Evolutionary conservation across 2,329 filamentous ascomycete genomes (phyloP).

Genomic region (Fusarium torreyae): DNA sequence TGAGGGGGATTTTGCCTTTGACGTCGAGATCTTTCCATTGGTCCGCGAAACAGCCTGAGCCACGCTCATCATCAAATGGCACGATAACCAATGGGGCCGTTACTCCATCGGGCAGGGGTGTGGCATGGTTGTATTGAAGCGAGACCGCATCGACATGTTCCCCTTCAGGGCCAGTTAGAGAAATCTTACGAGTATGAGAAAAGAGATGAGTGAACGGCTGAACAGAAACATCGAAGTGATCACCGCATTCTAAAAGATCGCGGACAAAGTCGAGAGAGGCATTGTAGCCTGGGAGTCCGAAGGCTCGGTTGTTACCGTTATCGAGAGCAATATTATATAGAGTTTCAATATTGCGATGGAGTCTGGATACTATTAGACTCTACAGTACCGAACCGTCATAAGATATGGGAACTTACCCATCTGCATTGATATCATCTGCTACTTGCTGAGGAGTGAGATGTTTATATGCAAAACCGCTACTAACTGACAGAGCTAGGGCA

Average conservation of each 20-base stretch:
- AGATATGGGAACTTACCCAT: constrained; percentile 12
- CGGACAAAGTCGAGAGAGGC: constrained; percentile 31
- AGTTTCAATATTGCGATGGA: constrained; percentile 4
- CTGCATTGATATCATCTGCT: constrained; percentile 18
- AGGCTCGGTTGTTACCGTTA: constrained; percentile 26
- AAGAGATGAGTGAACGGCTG: constrained; percentile 34
- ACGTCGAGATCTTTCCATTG: constrained; percentile 59
- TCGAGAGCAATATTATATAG: constrained; percentile 27
- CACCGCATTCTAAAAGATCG: not conserved
- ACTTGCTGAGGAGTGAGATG: constrained; percentile 23
- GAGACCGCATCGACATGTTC: constrained; percentile 44
- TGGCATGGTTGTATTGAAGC: constrained; percentile 60
- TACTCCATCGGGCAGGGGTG: constrained; percentile 51
- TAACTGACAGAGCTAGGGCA: not conserved
- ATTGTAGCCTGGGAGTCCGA: constrained; percentile 35
- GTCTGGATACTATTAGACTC: not conserved
- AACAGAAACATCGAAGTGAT: constrained; percentile 17
- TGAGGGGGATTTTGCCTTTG: constrained; percentile 58
- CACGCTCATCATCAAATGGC: constrained; percentile 53
- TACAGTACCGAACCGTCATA: too few species aligned
- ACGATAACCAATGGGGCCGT: constrained; percentile 53
- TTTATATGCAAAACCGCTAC: constrained; percentile 5
- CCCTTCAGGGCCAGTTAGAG: constrained; percentile 18
- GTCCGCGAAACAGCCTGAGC: constrained; percentile 56
- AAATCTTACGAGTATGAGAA: constrained; percentile 16